A percentile compares a stretch with the other conserved stretches of the same genome.
Evolutionary conservation across 2,329 filamentous ascomycete species (phyloP).

Genomic region (Xylaria sp.): DNA sequence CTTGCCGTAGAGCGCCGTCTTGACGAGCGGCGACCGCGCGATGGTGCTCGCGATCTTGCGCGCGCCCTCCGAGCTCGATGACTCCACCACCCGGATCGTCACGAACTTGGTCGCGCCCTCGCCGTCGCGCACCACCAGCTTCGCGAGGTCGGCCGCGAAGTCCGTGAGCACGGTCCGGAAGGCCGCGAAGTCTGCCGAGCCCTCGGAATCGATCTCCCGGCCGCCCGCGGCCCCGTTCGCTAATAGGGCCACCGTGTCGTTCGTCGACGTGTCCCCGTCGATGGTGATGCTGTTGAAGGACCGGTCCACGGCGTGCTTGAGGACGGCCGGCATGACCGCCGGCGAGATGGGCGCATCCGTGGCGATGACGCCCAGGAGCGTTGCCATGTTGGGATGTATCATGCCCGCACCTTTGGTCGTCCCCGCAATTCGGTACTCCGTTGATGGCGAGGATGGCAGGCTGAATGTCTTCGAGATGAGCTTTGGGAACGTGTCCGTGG

Average conservation of each 20-base stretch:
- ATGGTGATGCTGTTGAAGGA: conserved; percentile 98
- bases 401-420: conserved; percentile 99
- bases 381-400: conserved; percentile 99
- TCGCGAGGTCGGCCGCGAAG: conserved; percentile 82
- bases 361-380: conserved; percentile 85
- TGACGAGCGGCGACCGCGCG: conserved; percentile 88
- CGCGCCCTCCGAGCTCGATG: conserved; percentile 69
- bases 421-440: conserved; percentile 83
- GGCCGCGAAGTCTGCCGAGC: conserved; percentile 65
- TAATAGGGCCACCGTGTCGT: conserved; percentile 93
- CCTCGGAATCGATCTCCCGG: conserved; percentile 57
- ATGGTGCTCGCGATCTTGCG: conserved; percentile 84
- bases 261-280: conserved; percentile 96
- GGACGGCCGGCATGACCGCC: conserved; percentile 66
- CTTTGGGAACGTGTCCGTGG: conserved; percentile 98
- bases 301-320: conserved; percentile 74
- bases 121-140: conserved; percentile 92
- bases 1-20: conserved; percentile 94
- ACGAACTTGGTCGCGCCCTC: conserved; percentile 99
- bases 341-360: conserved; percentile 85
- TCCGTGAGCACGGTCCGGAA: conserved; percentile 72
- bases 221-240: conserved; percentile 92
- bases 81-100: conserved; percentile 81
- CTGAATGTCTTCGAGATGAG: conserved; percentile 83
- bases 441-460: conserved; percentile 75